These are phyloP conservation scores for Paralagenidium karlingii DNA, from an alignment of 352 stramenopile species.

Conservation along the genomic window DNA sequence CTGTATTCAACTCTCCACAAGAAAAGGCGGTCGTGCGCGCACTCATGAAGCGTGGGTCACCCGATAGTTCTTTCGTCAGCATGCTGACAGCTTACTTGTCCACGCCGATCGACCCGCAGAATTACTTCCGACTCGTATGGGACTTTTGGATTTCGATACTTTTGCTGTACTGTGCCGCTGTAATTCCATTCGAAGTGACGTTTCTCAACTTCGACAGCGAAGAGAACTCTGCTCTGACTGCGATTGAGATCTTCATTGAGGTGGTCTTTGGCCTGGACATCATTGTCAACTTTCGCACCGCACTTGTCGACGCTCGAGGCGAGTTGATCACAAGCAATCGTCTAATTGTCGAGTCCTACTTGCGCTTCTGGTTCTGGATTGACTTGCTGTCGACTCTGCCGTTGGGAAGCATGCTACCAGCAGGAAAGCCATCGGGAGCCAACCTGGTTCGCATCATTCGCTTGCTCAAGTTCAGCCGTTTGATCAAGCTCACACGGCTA, in stretches of 20 bases:
- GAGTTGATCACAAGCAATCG: not conserved
- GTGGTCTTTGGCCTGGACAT: conserved; percentile 40
- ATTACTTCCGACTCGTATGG: conserved; percentile 35
- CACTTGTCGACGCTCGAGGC: conserved; percentile 14
- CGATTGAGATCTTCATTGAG: conserved; percentile 29
- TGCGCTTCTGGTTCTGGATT: conserved; percentile 56
- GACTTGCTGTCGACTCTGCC: conserved; percentile 57
- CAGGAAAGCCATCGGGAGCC: not conserved
- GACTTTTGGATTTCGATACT: conserved; percentile 24
- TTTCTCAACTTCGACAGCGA: conserved; percentile 21
- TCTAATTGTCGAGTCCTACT: conserved; percentile 15
- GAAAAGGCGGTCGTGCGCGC: conserved; percentile 63
- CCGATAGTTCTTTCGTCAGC: not conserved
- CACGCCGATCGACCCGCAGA: conserved; percentile 28
- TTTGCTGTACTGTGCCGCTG: conserved; percentile 38
- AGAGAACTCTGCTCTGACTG: conserved; percentile 7
- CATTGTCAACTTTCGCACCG: conserved; percentile 36
- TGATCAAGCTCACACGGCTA: conserved; percentile 79
- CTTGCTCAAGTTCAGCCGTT: conserved; percentile 70
- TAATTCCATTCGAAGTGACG: conserved; percentile 47
- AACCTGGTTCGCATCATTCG: conserved; percentile 39
- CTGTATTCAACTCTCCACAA: conserved; percentile 55
- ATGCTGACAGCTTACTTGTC: conserved; percentile 12
- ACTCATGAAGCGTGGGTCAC: conserved; percentile 6
- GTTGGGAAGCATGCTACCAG: conserved; percentile 19